Evolutionary conservation across 2,329 filamentous ascomycete species (phyloP).

Genomic region (Mycosphaerella sp.): DNA sequence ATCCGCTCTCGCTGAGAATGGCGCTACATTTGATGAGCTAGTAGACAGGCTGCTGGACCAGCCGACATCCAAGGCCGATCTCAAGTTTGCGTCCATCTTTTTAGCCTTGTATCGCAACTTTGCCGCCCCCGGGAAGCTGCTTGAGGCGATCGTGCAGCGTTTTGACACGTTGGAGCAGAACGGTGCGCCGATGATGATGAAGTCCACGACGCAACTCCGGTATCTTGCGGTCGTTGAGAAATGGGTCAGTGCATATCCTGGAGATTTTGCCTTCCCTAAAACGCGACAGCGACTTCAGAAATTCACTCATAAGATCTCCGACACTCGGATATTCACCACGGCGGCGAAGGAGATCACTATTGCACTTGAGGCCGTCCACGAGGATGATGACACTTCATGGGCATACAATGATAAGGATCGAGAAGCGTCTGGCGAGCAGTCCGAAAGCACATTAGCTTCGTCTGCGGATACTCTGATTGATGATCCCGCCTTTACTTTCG

Average conservation of each 20-base stretch:
- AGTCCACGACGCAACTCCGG: conserved; percentile 73
- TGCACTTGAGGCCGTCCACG: conserved; percentile 67
- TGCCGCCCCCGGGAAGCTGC: conserved; percentile 69
- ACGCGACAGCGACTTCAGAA: conserved; percentile 67
- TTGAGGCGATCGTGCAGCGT: conserved; percentile 69
- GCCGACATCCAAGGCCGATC: conserved; percentile 78
- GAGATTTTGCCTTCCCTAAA: conserved; percentile 76
- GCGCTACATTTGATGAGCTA: conserved; percentile 49
- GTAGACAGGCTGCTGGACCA: conserved; percentile 81
- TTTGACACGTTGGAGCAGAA: conserved; percentile 66
- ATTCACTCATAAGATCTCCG: conserved; percentile 69
- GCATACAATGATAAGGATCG: conserved; percentile 68
- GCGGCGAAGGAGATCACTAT: conserved; percentile 78
- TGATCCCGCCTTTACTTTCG: conserved; percentile 29
- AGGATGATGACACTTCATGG: conserved; percentile 92
- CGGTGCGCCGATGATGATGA: conserved; percentile 63
- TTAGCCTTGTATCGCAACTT: conserved; percentile 93
- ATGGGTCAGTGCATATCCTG: conserved; percentile 86
- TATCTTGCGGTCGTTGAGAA: conserved; percentile 78
- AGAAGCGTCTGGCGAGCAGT: conserved; percentile 35
- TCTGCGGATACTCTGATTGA: conserved; percentile 34
- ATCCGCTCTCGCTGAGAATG: conserved; percentile 46
- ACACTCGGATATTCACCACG: conserved; percentile 73
- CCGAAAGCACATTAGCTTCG: conserved; percentile 32
- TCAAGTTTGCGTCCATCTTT: conserved; percentile 83